phyloP scores from a whole-genome alignment of 1,139 yeast species.

The Geotrichum klebahnii region DNA sequence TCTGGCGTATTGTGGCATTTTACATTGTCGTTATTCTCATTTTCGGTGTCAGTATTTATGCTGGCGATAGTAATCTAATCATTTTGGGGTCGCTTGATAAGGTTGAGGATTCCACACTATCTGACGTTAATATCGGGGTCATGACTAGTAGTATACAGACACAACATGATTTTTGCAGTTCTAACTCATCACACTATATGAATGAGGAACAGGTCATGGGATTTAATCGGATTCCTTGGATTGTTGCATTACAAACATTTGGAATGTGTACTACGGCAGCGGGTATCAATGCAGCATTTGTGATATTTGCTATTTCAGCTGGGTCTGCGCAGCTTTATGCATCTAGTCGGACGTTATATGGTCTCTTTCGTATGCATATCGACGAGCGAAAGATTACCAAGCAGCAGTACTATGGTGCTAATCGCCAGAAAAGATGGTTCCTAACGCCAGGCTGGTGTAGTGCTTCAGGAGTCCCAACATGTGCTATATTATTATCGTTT shows the following conservation, averaged over 20 bases:
- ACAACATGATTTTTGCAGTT: slow-evolving; percentile 13
- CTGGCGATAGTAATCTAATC: slow-evolving; percentile 61
- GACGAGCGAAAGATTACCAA: slow-evolving; percentile 13
- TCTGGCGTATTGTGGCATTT: slow-evolving; percentile 64
- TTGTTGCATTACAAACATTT: slow-evolving; percentile 68
- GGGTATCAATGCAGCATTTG: slow-evolving; percentile 61
- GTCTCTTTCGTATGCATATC: slow-evolving; percentile 48
- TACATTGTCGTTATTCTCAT: slow-evolving; percentile 68
- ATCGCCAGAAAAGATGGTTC: slow-evolving; percentile 64
- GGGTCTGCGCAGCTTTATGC: slow-evolving; percentile 77
- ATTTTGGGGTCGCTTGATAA: slow-evolving; percentile 13
- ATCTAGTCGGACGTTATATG: slow-evolving; percentile 72
- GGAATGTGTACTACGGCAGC: slow-evolving; percentile 61
- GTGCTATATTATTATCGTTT: slow-evolving; percentile 61
- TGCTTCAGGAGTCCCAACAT: slow-evolving; percentile 66
- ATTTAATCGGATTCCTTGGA: slow-evolving; percentile 49
- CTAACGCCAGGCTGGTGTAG: slow-evolving; percentile 56
- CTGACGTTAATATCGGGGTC: slow-evolving; percentile 3
- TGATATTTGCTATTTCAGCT: slow-evolving; percentile 71
- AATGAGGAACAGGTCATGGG: slow-evolving; percentile 19
- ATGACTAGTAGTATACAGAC: slow-evolving; percentile 11
- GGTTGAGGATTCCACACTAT: neutral
- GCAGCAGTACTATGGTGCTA: too few relatives aligned
- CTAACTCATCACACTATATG: neutral
- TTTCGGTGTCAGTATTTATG: slow-evolving; percentile 64